Evolutionary conservation across 2,329 filamentous ascomycete genomes (phyloP).

Genomic region (Fusarium neocosmosporiellum): DNA sequence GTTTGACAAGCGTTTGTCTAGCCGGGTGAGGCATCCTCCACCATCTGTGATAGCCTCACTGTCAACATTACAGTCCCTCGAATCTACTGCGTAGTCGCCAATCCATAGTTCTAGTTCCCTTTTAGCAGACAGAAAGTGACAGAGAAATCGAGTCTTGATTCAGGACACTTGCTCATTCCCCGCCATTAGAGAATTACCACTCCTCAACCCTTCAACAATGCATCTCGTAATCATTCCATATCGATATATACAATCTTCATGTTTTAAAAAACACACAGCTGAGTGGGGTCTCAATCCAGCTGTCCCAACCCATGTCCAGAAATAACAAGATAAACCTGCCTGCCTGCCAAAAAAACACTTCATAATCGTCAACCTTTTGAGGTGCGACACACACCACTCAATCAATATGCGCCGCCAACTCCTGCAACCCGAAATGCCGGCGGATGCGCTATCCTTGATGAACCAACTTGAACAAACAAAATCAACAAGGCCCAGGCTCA

Average conservation of each 20-base stretch:
- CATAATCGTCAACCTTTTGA: conserved; percentile 27
- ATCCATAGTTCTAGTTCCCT: not conserved
- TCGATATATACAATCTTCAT: conserved; percentile 38
- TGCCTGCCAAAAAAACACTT: conserved; percentile 29
- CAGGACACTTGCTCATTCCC: not conserved
- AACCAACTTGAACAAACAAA: conserved; percentile 1
- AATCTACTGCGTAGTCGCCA: not conserved
- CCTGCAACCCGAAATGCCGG: conserved; percentile 35
- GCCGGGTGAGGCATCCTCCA: not conserved
- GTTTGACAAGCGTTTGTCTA: too few relatives aligned
- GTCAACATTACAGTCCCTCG: not conserved
- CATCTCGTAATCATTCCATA: conserved; percentile 34
- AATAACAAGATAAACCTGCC: conserved; percentile 34
- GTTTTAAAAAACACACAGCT: conserved; percentile 10
- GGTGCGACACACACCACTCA: conserved; percentile 23
- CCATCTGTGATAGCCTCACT: not conserved
- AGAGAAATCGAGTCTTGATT: not conserved
- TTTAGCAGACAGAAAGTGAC: not conserved
- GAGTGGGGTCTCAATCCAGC: conserved; percentile 3
- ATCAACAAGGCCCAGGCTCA: conserved; percentile 11
- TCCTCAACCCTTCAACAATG: not conserved
- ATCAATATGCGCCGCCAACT: conserved; percentile 40
- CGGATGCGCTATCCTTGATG: conserved; percentile 24
- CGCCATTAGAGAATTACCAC: not conserved
- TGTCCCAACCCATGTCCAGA: conserved; percentile 28